Base-by-base conservation (phyloP, 345 rosid species). In the Excoecaria cochinchinensis region DNA sequence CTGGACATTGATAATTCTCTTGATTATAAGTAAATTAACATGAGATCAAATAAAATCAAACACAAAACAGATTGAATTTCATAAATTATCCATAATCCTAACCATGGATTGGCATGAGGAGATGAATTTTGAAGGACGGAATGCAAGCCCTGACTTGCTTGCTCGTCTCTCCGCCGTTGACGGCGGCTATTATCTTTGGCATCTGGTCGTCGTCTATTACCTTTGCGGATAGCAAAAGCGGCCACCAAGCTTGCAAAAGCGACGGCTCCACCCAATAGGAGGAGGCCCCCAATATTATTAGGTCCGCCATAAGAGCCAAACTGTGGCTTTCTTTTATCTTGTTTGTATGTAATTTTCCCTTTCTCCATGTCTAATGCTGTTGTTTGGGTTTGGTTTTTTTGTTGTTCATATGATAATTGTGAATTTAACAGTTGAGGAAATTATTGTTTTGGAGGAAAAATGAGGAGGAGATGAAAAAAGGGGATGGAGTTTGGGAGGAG, bases 181-280 rank as follows among this genome's bases (percentile, higher is more conserved):
- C 39, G 2, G 70, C 21, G 50, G 77, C 31, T 52, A 1, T 19
- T 12, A 12, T 69, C 70, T 12, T 47, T 10, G 3, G 5, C 47
- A 25, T 1, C 31, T 64, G 15, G 9, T 21, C 72, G 9, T 21
- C 72, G 74, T 48, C 73, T 80, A 5, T 10, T 21, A 0, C 79
- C 69, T 66, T 65, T 82, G 67, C 68, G 67, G 67, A 79, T 46
- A 4, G 86, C 53, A 73, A 84, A 84, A 8, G 82, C 80, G 1
- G 84, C 87, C 24, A 82, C 46, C 74, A 86, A 67, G 59, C 85
- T 70, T 1, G 82, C 87, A 50, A 82, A 77, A 74, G 83, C 90
- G 78, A 89, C 50, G 3, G 88, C 89, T n/a, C 90, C 90, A 42
- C 84, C 89, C 71, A 77, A 79, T 55, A 82, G 64, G 57, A 83